Evolutionary conservation across 495 filamentous ascomycete species (phyloP), one percentile per base, ranked within the genome.

Genomic region (Tuber borchii): DNA sequence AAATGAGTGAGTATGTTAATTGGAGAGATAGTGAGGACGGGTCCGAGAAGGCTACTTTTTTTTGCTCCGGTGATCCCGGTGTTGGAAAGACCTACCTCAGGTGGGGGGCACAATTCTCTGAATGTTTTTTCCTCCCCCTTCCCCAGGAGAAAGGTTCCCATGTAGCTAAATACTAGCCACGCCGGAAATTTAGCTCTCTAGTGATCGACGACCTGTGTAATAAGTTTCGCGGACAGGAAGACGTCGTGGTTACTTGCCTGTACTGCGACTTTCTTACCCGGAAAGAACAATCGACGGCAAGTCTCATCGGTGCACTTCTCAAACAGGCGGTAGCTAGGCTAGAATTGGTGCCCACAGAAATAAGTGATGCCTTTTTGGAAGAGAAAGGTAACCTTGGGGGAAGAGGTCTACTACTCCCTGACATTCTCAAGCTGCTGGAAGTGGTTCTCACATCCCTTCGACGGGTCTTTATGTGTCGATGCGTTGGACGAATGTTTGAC

Each of bases 201-300:
- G 56, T 65, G 34, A 65, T 65, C 56, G 56, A 65, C 5, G 56
- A 65, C 31, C 26, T 65, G 31, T 65, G 56, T 65, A 34, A 34
- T 31, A 65, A 19, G 56, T 65, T 65, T 34, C 56, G 56, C 56
- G 26, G 31, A 34, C 56, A 31, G 56, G 56, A 14, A 17, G 56
- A 65, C 16, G 56, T 34, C 2, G 56, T 65, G 12, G 56, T 65
- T 34, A 65, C 56, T 34, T 65, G 56, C 26, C 12, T 65, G 56
- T 65, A 65, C 56, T 65, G 56, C 56, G 26, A 65, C 56, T 65
- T 65, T 65, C 56, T 65, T 17, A 34, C 56, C 56, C 56, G 31
- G 56, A 65, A 65, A 34, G 56, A 65, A 9, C 56, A 65, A 19
- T 65, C 56, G 26, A 65, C 26, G n/a, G 34, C 56, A 65, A 65